phyloP scores from a whole-genome alignment of 2,329 filamentous ascomycete species.

The Canariomyces notabilis region DNA sequence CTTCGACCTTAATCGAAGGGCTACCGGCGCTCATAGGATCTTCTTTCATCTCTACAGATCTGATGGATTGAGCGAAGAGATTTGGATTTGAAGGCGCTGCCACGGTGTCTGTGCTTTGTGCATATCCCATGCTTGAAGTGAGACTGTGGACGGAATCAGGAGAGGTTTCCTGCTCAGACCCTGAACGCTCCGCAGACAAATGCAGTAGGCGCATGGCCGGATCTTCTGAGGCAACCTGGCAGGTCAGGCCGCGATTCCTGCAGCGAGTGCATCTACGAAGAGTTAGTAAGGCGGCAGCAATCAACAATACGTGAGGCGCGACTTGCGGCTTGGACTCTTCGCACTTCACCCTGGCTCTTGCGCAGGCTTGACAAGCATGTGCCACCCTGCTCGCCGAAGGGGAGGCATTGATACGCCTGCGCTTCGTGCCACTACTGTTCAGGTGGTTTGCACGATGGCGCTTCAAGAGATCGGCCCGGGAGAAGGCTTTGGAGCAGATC shows the following conservation, averaged over 20 bases:
- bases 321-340: slow-evolving; percentile 46
- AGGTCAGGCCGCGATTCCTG: slow-evolving; percentile 41
- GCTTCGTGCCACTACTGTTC: slow-evolving; percentile 43
- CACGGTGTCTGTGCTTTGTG: slow-evolving; percentile 2
- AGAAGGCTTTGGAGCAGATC: slow-evolving; percentile 50
- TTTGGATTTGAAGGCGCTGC: background rate
- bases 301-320: background rate
- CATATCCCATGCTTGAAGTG: slow-evolving; percentile 4
- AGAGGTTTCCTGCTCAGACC: slow-evolving; percentile 10
- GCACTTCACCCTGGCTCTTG: slow-evolving; percentile 49
- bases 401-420: slow-evolving; percentile 41
- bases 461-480: slow-evolving; percentile 49
- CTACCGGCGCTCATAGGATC: slow-evolving; percentile 27
- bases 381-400: slow-evolving; percentile 46
- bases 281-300: slow-evolving; percentile 3
- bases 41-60: slow-evolving; percentile 22
- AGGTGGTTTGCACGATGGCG: slow-evolving; percentile 49
- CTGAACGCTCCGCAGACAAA: slow-evolving; percentile 36
- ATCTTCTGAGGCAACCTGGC: slow-evolving; percentile 38
- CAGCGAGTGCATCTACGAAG: slow-evolving; percentile 42
- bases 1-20: slow-evolving; percentile 30
- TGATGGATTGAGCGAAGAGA: slow-evolving; percentile 1
- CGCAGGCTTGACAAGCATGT: slow-evolving; percentile 49
- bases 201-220: slow-evolving; percentile 42
- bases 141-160: slow-evolving; percentile 14